Evolutionary conservation across 139 green algal species (phyloP).

Genomic region (Micromonas commoda): DNA sequence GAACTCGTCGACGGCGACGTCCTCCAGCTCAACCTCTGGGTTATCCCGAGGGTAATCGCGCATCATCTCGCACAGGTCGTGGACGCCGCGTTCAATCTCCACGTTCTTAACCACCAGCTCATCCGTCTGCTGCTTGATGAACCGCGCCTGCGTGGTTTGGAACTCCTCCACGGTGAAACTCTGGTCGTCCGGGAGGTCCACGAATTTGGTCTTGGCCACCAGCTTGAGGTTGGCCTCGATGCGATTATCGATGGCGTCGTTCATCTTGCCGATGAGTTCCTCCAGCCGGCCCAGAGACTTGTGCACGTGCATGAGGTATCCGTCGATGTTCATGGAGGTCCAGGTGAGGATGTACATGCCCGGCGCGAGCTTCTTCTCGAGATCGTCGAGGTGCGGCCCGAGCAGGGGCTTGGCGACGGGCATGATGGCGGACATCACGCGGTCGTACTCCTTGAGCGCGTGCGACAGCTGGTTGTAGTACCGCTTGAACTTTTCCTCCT

Average conservation of each 20-base stretch:
- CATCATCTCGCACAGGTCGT: neutral
- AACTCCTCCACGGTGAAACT: slow-evolving; percentile 59
- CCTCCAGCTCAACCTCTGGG: neutral
- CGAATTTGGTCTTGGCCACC: slow-evolving; percentile 45
- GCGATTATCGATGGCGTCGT: slow-evolving; percentile 66
- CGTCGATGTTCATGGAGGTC: slow-evolving; percentile 76
- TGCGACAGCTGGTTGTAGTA: slow-evolving; percentile 60
- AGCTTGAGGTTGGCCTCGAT: slow-evolving; percentile 65
- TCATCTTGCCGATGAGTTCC: slow-evolving; percentile 42
- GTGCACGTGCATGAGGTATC: slow-evolving; percentile 65
- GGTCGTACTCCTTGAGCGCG: slow-evolving; percentile 70
- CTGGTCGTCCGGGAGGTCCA: slow-evolving; percentile 14
- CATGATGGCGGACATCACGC: slow-evolving; percentile 25
- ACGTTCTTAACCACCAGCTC: slow-evolving; percentile 63
- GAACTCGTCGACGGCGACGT: neutral
- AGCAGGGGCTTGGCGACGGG: slow-evolving; percentile 53
- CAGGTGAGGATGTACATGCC: slow-evolving; percentile 80
- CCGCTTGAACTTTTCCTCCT: slow-evolving; percentile 66
- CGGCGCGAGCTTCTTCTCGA: slow-evolving; percentile 64
- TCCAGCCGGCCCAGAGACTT: slow-evolving; percentile 70
- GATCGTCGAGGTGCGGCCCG: slow-evolving; percentile 47
- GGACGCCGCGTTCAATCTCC: slow-evolving; percentile 69
- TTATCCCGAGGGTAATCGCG: neutral
- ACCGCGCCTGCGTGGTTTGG: slow-evolving; percentile 66
- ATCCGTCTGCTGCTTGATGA: slow-evolving; percentile 57